phyloP scores from a whole-genome alignment of 257 asterid species.

The Dorcoceras hygrometricum region DNA sequence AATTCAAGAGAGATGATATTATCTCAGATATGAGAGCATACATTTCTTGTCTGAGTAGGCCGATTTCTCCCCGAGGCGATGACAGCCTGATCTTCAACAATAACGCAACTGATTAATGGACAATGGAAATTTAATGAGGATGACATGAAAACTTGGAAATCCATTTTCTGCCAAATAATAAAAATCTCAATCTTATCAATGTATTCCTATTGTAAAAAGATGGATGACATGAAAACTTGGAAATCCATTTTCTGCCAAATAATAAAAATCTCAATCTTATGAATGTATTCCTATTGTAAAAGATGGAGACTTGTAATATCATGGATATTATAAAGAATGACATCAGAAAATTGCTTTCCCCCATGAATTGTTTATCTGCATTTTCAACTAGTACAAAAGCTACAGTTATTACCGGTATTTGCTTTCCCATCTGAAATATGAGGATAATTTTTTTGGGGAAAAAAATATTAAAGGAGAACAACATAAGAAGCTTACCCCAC shows the following conservation, averaged over 20 bases:
- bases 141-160: neutral
- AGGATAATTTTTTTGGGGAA: neutral
- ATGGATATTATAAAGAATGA: conserved; percentile 8
- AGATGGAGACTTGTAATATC: conserved; percentile 17
- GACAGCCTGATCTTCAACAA: conserved; percentile 60
- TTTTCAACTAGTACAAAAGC: neutral
- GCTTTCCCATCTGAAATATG: conserved; percentile 6
- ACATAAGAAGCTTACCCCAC: conserved; percentile 55
- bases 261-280: conserved; percentile 15
- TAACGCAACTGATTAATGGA: conserved; percentile 50
- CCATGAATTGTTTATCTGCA: conserved; percentile 7
- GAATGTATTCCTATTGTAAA: conserved; percentile 17
- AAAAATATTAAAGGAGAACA: conserved; percentile 5
- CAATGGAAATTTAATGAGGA: conserved; percentile 24
- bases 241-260: conserved; percentile 8
- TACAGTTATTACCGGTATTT: conserved; percentile 2
- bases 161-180: conserved; percentile 12
- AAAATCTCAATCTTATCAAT: conserved; percentile 19
- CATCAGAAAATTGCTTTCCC: conserved; percentile 6
- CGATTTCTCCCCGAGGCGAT: conserved; percentile 78
- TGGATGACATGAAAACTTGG: conserved; percentile 7
- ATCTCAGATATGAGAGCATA: conserved; percentile 23
- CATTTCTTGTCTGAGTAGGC: conserved; percentile 76
- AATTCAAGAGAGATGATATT: conserved; percentile 11
- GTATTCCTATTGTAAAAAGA: conserved; percentile 9